Base-by-base conservation (phyloP, 768 basidiomycete species). In the Saitozyma podzolica region DNA sequence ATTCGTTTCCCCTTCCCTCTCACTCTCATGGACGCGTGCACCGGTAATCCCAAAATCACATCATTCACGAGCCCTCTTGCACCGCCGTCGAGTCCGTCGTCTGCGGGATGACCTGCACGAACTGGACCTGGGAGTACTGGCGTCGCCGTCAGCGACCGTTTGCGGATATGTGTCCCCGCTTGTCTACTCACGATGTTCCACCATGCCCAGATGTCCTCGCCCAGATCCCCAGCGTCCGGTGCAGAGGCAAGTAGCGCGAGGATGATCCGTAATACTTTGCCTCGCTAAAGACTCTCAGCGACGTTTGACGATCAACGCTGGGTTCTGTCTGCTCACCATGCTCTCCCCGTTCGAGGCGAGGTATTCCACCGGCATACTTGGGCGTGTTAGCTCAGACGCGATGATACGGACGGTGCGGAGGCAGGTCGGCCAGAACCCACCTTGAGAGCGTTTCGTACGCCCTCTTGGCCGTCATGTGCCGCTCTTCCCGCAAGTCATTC, bases 281-380 rank as follows among this genome's bases (percentile, higher is more conserved):
- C 69, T 1, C 72, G 64, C 70, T 72, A 45, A 7, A 2, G 8
- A 13, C 39, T 29, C 29, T 29, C 29, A 29, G 29, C 29, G 29
- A 29, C 29, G 29, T 29, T 29, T 29, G 29, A 5, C 29, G 29
- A 63, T n/a, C n/a, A 50, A 40, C 17, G 16, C n/a, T 29, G 39
- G 10, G 41, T 29, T 19, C 29, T 29, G 2, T 29, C 29, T 19
- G 64, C 62, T 57, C 16, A 72, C 70, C 67, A 71, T 74, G 47
- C 64, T 66, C 50, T 74, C 72, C 40, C 72, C 72, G 48, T 74
- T 74, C 6, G 62, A 60, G 0, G 72, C 69, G n/a, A 74, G 50
- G 51, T 74, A 66, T 37, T 74, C 72, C 13, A 74, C 63, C 6
- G 72, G 65, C 9, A 74, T 70, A 50, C 29, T n/a, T n/a, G n/a